Base-by-base conservation (phyloP, 169 alveolate species). In the Hepatocystis sp. region DNA sequence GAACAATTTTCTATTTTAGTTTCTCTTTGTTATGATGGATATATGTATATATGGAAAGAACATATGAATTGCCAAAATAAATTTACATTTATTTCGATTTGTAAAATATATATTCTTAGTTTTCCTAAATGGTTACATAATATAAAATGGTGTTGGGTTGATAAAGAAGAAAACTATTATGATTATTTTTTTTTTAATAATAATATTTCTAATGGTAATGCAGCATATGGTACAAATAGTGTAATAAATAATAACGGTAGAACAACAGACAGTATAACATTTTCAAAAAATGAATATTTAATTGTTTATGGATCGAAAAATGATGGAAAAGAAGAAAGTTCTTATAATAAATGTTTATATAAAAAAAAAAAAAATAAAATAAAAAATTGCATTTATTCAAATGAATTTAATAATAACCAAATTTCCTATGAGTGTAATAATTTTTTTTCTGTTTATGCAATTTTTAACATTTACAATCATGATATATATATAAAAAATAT, bases 71-170 rank as follows among this genome's bases (percentile, higher is more conserved):
- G 84, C 49, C 66, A 81, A 19, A 81, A 81, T 53, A 81, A 81
- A 49, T 15, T 81, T 17, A 81, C 89, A 13, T 81, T 61, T 61
- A 47, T 30, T 2, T 81, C 89, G 17, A 66, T 61, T 11, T 81
- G 89, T 7, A 34, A 84, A 63, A 40, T 81, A n/a, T 81, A 81
- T 49, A 53, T 81, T 27, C 47, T 46, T 5, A 47, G 13, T 19
- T 81, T 81, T 49, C 84, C 60, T 11, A 27, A 34, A 2, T 47
- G 60, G 36, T 17, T 81, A 7, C 4, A 44, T 8, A 61, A 19
- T 34, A 66, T 81, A 11, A 81, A 81, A 30, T 81, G 89, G 89
- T 47, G 66, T 19, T 81, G 89, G 89, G 61, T 81, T 13, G 61
- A 81, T 5, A 81, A 81, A 25, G 64, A 63, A 11, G 65, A 65